A percentile compares a stretch with the other conserved stretches of the same genome.
Conservation (phyloP, 176 grass and related monocot species). For the Musa itinerans region DNA sequence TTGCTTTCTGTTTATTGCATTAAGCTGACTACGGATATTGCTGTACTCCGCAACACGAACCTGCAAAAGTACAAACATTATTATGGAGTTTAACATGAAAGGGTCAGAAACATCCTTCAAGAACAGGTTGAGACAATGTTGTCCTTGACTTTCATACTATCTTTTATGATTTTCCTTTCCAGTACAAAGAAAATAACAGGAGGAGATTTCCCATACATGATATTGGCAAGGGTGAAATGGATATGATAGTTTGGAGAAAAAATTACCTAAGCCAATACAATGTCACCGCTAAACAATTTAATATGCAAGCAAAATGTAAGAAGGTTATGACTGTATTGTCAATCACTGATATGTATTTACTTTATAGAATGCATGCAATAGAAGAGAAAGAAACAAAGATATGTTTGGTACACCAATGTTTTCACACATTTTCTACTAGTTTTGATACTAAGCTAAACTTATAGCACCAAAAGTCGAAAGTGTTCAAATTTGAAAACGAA, state of each 20-base stretch:
- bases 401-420: not conserved
- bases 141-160: not conserved
- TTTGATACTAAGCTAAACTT: not conserved
- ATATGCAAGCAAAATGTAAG: not conserved
- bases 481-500: not conserved
- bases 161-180: no score
- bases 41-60: conserved; percentile 74
- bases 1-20: conserved; percentile 94
- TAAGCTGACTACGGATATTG: conserved; percentile 94
- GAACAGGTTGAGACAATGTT: not conserved
- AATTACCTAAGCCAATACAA: not conserved
- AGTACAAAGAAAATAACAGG: no score
- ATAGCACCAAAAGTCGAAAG: not conserved
- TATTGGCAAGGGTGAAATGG: no score
- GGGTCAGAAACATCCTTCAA: not conserved
- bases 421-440: not conserved
- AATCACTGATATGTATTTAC: not conserved
- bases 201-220: no score
- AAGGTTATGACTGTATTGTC: not conserved
- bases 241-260: not conserved
- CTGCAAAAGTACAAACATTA: conserved; percentile 27
- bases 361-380: not conserved
- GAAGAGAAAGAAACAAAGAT: not conserved
- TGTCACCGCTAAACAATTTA: not conserved
- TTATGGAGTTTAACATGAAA: not conserved